Evolutionary conservation across 768 basidiomycete genomes (phyloP).

Genomic region (Kwoniella dejecticola): DNA sequence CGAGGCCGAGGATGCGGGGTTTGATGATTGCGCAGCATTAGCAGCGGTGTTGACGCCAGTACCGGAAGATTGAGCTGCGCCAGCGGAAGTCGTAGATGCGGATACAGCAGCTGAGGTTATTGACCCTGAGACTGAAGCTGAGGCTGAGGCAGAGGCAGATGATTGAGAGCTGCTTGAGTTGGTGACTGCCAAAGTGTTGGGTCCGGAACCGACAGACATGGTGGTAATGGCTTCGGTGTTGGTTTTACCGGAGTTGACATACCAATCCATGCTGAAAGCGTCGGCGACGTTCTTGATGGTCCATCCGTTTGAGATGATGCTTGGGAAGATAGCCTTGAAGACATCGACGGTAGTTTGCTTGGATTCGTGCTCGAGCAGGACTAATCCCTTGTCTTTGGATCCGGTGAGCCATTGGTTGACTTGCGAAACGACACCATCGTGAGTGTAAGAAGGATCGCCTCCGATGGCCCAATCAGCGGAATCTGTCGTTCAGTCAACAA

Average conservation of each 20-base stretch:
- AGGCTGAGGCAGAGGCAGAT: constrained; percentile 10
- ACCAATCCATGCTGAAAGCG: constrained; percentile 50
- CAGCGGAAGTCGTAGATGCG: constrained; percentile 21
- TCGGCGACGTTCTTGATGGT: constrained; percentile 57
- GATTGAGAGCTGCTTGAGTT: neutral
- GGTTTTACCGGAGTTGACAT: constrained; percentile 51
- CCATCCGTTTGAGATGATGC: constrained; percentile 67
- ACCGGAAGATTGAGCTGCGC: neutral
- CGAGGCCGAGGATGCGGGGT: neutral
- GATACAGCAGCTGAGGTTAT: constrained; percentile 18
- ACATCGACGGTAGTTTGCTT: constrained; percentile 64
- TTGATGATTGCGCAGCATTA: neutral
- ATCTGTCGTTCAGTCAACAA: constrained; percentile 55
- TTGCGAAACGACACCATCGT: constrained; percentile 59
- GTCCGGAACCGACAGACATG: constrained; percentile 29
- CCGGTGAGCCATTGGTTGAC: constrained; percentile 63
- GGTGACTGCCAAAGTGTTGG: constrained; percentile 8
- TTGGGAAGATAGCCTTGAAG: constrained; percentile 61
- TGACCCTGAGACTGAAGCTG: constrained; percentile 7
- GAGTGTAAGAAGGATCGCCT: constrained; percentile 58
- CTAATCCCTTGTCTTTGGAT: constrained; percentile 73
- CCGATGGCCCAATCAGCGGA: constrained; percentile 75
- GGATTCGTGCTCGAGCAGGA: constrained; percentile 83
- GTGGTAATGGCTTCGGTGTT: constrained; percentile 32
- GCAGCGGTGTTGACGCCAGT: constrained; percentile 1